Evolutionary conservation across 1,284 basidiomycete genomes (phyloP), one percentile per base, ranked within the genome.

Genomic region (Pseudozyma hubeiensis): DNA sequence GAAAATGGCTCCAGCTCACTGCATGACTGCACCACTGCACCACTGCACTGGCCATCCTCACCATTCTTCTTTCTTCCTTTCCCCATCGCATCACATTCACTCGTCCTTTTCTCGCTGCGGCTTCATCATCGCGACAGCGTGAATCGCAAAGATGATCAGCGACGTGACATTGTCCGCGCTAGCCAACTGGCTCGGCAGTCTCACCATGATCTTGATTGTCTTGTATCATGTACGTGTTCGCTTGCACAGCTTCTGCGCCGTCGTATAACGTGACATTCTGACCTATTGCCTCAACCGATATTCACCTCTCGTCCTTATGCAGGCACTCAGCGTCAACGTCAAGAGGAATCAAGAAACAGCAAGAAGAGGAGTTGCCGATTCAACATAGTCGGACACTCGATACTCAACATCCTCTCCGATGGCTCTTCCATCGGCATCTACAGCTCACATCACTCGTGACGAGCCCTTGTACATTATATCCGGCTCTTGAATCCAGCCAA

Each of bases 101-200:
- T 7, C 33, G 33, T 8, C 17, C 9, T 39, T 8, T 8, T 40
- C 13, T 24, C 24, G 24, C 24, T 24, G 24, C 24, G 24, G 24
- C 24, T 24, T 24, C 49, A 40, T n/a, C 37, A 2, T 40, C 5
- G 4, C 35, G 19, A 37, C 16, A 31, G 19, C 39, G 13, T 16
- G 17, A 16, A 24, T 2, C 24, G 41, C 37, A 30, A 50, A 8
- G 4, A 81, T 81, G 80, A 81, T 81, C 64, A 76, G 69, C 63
- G 80, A 81, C 68, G 77, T 80, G 39, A 73, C 74, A n/a, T 48
- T 81, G 29, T 70, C 77, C n/a, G 73, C 78, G 40, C 65, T 81
- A 46, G 78, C 78, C 64, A 81, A 81, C 63, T 81, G 78, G 78
- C 71, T 80, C 33, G 80, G 80, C 46, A 77, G 78, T 55, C 60